Conservation (phyloP, 768 basidiomycete species). For the Pleurotus cornucopiae region DNA sequence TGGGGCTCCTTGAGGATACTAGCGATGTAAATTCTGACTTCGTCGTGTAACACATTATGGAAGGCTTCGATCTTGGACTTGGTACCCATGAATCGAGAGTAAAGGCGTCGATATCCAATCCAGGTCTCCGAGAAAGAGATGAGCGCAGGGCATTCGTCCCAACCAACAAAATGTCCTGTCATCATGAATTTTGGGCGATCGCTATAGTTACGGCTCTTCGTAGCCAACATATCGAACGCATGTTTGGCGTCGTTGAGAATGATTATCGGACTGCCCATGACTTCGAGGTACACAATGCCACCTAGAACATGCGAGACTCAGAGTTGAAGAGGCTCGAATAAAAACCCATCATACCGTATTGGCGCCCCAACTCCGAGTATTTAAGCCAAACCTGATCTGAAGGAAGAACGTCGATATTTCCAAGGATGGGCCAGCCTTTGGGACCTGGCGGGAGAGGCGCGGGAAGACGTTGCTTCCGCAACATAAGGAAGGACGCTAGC, state of each 20-base stretch:
- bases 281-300: background rate
- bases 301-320: background rate
- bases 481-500: background rate
- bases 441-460: background rate
- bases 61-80: slow-evolving; percentile 13
- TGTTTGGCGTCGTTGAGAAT: background rate
- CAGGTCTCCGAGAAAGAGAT: slow-evolving; percentile 13
- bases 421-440: background rate
- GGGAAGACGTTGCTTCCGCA: background rate
- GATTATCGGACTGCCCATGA: background rate
- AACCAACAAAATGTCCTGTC: slow-evolving; percentile 14
- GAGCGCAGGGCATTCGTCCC: slow-evolving; percentile 14
- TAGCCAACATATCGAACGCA: background rate
- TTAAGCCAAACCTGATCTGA: background rate
- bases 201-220: background rate
- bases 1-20: background rate
- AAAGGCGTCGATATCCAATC: slow-evolving; percentile 16
- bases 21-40: background rate
- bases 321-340: background rate
- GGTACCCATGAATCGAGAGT: slow-evolving; percentile 17
- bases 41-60: slow-evolving; percentile 11
- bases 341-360: background rate
- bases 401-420: background rate
- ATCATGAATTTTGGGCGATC: background rate
- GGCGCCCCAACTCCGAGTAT: background rate